A percentile compares a stretch with the other conserved stretches of the same genome.
Evolutionary conservation across 768 basidiomycete species (phyloP).

Genomic region (Gloeopeniophorella convolvens): DNA sequence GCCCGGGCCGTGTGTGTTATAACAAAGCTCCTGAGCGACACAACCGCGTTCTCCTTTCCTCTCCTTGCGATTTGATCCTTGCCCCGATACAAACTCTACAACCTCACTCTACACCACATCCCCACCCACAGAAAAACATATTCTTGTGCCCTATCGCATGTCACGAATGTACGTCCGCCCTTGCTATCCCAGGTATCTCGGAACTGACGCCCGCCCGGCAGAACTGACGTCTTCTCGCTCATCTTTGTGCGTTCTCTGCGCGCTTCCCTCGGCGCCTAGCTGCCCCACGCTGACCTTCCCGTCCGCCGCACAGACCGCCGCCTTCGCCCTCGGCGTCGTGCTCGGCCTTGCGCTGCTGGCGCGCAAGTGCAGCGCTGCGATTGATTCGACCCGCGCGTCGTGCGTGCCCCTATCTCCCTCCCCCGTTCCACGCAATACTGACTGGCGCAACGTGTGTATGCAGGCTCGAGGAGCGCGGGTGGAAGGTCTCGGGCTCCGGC

Average conservation of each 20-base stretch:
- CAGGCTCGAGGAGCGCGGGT: constrained; percentile 1
- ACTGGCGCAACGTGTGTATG: too few species aligned
- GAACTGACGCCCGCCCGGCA: neutral
- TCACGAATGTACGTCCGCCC: neutral
- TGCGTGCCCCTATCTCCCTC: neutral
- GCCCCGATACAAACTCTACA: neutral
- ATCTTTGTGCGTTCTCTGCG: neutral
- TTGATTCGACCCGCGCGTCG: constrained; percentile 6
- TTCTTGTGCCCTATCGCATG: too few species aligned
- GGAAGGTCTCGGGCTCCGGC: neutral
- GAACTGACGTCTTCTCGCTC: neutral
- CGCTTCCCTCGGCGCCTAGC: neutral
- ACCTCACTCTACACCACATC: too few species aligned
- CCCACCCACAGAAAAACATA: too few species aligned
- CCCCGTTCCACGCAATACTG: neutral
- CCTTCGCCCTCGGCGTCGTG: neutral
- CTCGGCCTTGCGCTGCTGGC: neutral
- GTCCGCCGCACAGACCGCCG: too few species aligned
- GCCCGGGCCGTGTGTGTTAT: too few species aligned
- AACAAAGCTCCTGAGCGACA: too few species aligned
- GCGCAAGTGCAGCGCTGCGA: neutral
- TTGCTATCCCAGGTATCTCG: neutral
- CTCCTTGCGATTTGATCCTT: neutral
- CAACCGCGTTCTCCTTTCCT: too few species aligned
- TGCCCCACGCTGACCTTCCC: too few species aligned